Percentiles rank a stretch among this genome's conserved stretches.
phyloP scores from a whole-genome alignment of 768 basidiomycete species.

The Leccinum disarticulatum region DNA sequence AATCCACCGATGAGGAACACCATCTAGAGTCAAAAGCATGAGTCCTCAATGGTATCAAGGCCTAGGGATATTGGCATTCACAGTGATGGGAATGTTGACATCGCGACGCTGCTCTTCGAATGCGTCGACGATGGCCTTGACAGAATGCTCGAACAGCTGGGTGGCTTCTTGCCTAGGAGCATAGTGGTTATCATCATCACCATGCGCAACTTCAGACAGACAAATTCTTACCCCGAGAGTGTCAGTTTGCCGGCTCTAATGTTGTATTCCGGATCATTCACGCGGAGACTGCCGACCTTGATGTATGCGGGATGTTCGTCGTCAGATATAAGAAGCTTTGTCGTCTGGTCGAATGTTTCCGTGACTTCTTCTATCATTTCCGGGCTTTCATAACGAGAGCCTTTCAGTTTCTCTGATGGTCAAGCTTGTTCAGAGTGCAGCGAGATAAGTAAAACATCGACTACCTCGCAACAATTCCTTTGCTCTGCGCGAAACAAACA shows the following conservation, averaged over 20 bases:
- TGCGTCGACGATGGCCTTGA: conserved; percentile 31
- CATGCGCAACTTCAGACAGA: not conserved
- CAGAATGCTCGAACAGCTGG: conserved; percentile 42
- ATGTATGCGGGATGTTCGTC: conserved; percentile 34
- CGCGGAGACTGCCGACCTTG: conserved; percentile 38
- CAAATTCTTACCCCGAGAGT: conserved; percentile 31
- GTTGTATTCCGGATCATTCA: conserved; percentile 30
- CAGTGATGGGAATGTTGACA: conserved; percentile 28
- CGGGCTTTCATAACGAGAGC: conserved; percentile 26
- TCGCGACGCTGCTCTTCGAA: conserved; percentile 30
- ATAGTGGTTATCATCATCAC: not conserved
- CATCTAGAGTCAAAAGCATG: conserved; percentile 2
- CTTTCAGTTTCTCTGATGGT: conserved; percentile 24
- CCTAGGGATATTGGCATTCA: conserved; percentile 11
- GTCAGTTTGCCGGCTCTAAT: conserved; percentile 36
- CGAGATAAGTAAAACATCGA: not conserved
- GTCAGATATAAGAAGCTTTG: conserved; percentile 40
- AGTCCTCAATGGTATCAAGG: not conserved
- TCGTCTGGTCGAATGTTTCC: conserved; percentile 34
- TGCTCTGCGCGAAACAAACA: conserved; percentile 35
- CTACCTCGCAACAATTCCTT: conserved; percentile 33
- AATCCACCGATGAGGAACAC: conserved; percentile 52
- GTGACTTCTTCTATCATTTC: conserved; percentile 34
- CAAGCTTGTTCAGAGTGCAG: not conserved
- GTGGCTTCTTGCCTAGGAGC: conserved; percentile 35